Evolutionary conservation across 352 stramenopile species (phyloP), one percentile per base, ranked within the genome.

Genomic region (Paralagenidium karlingii): DNA sequence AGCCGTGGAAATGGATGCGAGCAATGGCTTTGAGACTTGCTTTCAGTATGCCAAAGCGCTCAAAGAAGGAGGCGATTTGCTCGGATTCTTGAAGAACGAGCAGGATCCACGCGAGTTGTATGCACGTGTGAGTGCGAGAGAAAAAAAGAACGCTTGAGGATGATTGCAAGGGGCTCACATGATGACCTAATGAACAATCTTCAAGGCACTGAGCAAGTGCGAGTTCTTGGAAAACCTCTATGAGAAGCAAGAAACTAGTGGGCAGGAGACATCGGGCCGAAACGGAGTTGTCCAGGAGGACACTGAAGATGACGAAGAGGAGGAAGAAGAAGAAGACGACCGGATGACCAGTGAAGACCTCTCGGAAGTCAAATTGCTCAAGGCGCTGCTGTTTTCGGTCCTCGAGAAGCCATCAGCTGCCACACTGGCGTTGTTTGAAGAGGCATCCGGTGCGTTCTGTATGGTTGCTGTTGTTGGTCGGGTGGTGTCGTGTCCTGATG

Each of bases 11-110:
- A 68, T 90, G 51, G 76, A 90, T 31, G 75, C 68, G 33, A 70
- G 73, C 18, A 86, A 74, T 12, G 83, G 66, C 12, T 90, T 90
- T 39, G 76, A 90, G 57, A 83, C 73, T 30, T 57, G 55, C 18
- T 87, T 90, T 45, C 76, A 90, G 49, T 75, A 59, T 38, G 70
- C 76, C 16, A 83, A 83, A 24, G 73, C 76, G n/a, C 49, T 90
- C 20, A 71, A 71, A 28, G 63, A 79, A 49, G 68, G 60, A n/a
- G 68, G 60, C n/a, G 63, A 80, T 34, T 43, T 90, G 28, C 61
- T 86, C 45, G 46, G 62, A 16, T 76, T 82, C 28, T 49, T 81
- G 19, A 50, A 76, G 27, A 30, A 31, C 5, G 47, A 57, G 22
- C 24, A 45, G 2, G 8, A 37, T 32, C 4, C 22, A 21, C 42